phyloP scores from a whole-genome alignment of 2,329 filamentous ascomycete genomes.

The Ophiocordyceps camponoti-saundersi region DNA sequence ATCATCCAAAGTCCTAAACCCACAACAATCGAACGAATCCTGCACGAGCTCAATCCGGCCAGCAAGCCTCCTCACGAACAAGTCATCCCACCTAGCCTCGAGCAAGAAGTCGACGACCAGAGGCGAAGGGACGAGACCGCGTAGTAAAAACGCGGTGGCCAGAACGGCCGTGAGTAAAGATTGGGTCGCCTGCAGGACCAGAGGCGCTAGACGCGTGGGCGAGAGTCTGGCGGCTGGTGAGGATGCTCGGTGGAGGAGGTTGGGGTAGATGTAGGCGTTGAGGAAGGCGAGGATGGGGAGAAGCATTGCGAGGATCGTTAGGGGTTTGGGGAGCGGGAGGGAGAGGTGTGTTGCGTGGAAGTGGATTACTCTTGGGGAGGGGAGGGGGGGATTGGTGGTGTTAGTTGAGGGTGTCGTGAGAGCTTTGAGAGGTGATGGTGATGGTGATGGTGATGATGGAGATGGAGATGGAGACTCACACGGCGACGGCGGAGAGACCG shows the following conservation, averaged over 20 bases:
- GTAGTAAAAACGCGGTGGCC: conserved; percentile 22
- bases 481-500: conserved; percentile 13
- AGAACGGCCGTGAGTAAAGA: conserved; percentile 24
- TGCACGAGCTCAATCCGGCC: conserved; percentile 41
- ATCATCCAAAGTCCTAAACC: conserved; percentile 38
- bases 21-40: conserved; percentile 50
- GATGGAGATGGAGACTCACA: conserved; percentile 7
- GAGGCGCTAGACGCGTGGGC: conserved; percentile 8
- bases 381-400: too few relatives aligned
- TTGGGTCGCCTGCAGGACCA: conserved; percentile 23
- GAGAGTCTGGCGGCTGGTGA: conserved; percentile 3
- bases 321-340: conserved; percentile 18
- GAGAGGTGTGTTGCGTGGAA: conserved; percentile 20
- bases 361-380: conserved; percentile 22
- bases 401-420: too few relatives aligned
- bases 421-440: neutral
- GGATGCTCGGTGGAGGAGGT: conserved; percentile 8
- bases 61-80: conserved; percentile 35
- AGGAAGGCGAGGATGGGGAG: conserved; percentile 21
- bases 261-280: conserved; percentile 18
- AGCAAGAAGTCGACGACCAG: conserved; percentile 30
- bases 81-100: conserved; percentile 33
- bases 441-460: neutral
- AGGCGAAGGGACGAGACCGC: conserved; percentile 15
- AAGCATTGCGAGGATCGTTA: conserved; percentile 20